Evolutionary conservation across 257 asterid species (phyloP), one percentile per base, ranked within the genome.

Genomic region (Solanum peruvianum): DNA sequence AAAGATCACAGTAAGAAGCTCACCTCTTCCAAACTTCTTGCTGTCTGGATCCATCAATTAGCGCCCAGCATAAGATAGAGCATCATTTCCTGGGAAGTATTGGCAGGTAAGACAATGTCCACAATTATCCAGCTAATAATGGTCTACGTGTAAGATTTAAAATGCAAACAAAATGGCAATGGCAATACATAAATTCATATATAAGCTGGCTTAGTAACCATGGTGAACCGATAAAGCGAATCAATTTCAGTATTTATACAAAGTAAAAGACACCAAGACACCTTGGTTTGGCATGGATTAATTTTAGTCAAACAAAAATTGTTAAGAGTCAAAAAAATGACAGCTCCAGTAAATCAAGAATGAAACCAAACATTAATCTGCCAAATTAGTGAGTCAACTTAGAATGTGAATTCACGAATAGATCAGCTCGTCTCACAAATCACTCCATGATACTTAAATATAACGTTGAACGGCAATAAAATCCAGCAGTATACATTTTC

Each of bases 1-100:
- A n/a, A 41, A 81, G 62, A 47, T 11, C 45, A 49, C 29, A 11
- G 69, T 81, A 81, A 31, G 21, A 81, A 80, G 41, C 83, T 85
- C 90, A 96, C 99, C 99, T 95, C 98, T 95, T 93, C 99, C 99
- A 90, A 96, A 97, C 91, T 92, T 97, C 91, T 91, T 93, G 95
- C 87, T 89, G 89, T 95, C 98, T 37, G 95, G 93, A 91, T 97
- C 99, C 99, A 97, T 97, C 90, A 89, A 92, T 92, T 95, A 93
- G 91, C 90, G 85, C 89, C 93, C 87, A 64, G 87, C 87, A 90
- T 62, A 88, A 86, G 83, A 89, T 81, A 88, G 88, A 87, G 82
- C 97, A 96, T 92, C 82, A 91, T 93, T 87, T 86, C 93, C 96
- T 86, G 85, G 69, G 1, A 45, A 49, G 87, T 67, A 29, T 25